Conservation (phyloP, 106 monocot species). For the Dendrobium nobile region DNA sequence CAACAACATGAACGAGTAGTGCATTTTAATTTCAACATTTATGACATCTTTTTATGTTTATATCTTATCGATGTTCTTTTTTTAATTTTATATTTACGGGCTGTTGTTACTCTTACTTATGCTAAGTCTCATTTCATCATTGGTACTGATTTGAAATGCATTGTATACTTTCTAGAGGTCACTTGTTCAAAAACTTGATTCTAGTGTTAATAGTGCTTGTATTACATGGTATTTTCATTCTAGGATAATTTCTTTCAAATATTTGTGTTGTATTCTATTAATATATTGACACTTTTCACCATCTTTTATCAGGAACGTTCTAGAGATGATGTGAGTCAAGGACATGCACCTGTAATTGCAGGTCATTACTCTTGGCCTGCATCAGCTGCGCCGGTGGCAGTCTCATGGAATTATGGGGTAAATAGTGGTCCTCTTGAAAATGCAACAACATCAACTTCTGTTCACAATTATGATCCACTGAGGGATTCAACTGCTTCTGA, state of each 20-base stretch:
- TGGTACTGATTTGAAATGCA: not conserved
- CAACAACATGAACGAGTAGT: not conserved
- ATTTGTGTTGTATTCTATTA: not conserved
- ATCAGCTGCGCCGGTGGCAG: conserved; percentile 25
- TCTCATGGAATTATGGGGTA: conserved; percentile 38
- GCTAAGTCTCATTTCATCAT: not conserved
- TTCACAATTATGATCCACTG: conserved; percentile 55
- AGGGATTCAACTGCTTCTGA: conserved; percentile 28
- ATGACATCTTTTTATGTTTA: not conserved
- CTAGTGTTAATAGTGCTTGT: not conserved
- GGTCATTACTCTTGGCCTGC: conserved; percentile 50
- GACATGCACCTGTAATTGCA: conserved; percentile 28
- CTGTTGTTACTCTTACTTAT: not conserved
- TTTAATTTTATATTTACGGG: not conserved
- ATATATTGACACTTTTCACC: not conserved
- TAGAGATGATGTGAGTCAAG: conserved; percentile 23
- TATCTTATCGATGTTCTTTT: not conserved
- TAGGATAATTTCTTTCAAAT: not conserved
- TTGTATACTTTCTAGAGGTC: not conserved
- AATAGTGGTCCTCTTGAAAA: conserved; percentile 29
- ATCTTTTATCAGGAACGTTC: conserved; percentile 15
- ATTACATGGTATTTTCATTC: not conserved
- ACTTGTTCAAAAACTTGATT: not conserved
- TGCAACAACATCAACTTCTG: conserved; percentile 30
- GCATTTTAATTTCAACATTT: not conserved